Evolutionary conservation across 108 stramenopile species (phyloP).

Genomic region (Discostella pseudostelligera): DNA sequence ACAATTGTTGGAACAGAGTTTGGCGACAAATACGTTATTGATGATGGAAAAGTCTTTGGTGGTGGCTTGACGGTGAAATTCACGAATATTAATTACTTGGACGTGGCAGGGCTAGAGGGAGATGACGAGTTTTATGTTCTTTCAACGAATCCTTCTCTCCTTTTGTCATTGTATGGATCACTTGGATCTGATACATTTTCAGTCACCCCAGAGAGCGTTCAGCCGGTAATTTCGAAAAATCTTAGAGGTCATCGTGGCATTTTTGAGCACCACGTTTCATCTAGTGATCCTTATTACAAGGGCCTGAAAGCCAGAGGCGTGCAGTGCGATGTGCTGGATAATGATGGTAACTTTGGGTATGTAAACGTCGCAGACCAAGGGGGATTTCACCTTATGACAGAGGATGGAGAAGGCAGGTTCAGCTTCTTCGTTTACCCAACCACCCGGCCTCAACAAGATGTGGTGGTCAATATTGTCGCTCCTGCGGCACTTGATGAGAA

Average conservation of each 20-base stretch:
- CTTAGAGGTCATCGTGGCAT: constrained; percentile 43
- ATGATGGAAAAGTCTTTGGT: constrained; percentile 36
- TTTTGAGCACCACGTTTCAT: constrained; percentile 31
- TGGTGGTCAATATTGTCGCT: constrained; percentile 28
- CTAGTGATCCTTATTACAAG: constrained; percentile 25
- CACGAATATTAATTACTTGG: constrained; percentile 31
- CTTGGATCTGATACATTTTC: constrained; percentile 34
- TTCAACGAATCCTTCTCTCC: constrained; percentile 32
- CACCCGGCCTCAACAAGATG: constrained; percentile 19
- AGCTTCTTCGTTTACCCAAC: constrained; percentile 43
- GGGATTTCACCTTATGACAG: constrained; percentile 39
- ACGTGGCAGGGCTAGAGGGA: constrained; percentile 37
- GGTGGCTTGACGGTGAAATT: constrained; percentile 38
- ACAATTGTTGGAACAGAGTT: constrained; percentile 39
- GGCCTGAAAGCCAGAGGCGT: constrained; percentile 29
- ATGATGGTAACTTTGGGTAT: constrained; percentile 39
- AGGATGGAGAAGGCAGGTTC: constrained; percentile 31
- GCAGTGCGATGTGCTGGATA: constrained; percentile 38
- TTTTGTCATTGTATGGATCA: constrained; percentile 25
- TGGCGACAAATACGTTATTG: constrained; percentile 40
- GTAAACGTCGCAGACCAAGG: constrained; percentile 29
- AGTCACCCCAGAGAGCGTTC: constrained; percentile 27
- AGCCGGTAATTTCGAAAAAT: constrained; percentile 43
- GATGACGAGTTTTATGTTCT: constrained; percentile 36
- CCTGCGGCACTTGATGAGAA: constrained; percentile 24